Base-by-base conservation (phyloP, 1,284 basidiomycete species). In the Irpex rosettiformis region DNA sequence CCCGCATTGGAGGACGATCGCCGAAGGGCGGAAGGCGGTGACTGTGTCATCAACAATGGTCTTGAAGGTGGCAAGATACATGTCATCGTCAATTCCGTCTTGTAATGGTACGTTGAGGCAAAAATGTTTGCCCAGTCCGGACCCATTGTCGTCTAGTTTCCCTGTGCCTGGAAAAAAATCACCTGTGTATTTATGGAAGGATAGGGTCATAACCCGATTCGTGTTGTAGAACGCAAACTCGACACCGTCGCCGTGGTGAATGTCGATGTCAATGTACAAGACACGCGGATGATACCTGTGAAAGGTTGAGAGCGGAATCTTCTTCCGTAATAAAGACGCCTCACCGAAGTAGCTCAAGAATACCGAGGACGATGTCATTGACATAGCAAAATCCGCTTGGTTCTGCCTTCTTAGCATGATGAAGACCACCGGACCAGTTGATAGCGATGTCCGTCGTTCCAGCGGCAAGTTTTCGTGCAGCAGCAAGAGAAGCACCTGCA, bases 131-230 rank as follows among this genome's bases (percentile, higher is more conserved):
- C 96, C 97, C 1, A 89, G 72, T 13, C 86, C 88, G 18, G 83
- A 82, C n/a, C 93, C 90, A 59, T 93, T 91, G 74, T 97, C 95
- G 67, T 94, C 91, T 10, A 96, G 80, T 70, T 95, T 94, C 13
- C 95, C 95, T 0, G 95, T 98, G 0, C 94, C 94, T 0, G 95
- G 95, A 74, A 99, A 99, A 79, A 99, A 99, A 69, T 98, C 94
- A 62, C 94, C 94, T 1, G 93, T 96, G 76, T 98, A 99, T 75
- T 99, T 99, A 81, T 99, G 96, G 75, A 99, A 99, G 0, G 96
- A 98, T 21, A 98, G 93, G 0, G 97, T 99, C 84, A 98, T 91
- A 60, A 99, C 96, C 22, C 97, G 89, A 68, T 99, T 96, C 37
- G 94, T 93, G 66, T 96, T 91, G 75, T 98, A 99, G 74, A 99